Evolutionary conservation across 306 rosid genomes (phyloP).

Genomic region (Gastrolobium bilobum): DNA sequence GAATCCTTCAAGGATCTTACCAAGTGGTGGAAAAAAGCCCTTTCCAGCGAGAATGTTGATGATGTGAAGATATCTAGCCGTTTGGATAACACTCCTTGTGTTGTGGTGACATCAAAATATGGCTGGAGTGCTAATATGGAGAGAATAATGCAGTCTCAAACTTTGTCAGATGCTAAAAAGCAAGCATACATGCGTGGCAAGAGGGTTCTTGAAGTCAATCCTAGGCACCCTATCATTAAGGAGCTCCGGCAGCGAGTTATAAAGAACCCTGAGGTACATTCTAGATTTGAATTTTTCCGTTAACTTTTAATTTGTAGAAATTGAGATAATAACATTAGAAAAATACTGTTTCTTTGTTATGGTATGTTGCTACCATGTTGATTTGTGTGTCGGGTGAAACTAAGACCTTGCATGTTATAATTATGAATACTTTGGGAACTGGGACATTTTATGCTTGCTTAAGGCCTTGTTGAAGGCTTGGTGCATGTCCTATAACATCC

Average conservation of each 20-base stretch:
- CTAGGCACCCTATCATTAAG: conserved; percentile 97
- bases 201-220: conserved; percentile 99
- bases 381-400: too few relatives aligned
- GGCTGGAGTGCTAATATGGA: conserved; percentile 99
- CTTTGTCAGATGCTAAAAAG: conserved; percentile 89
- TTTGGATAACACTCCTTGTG: conserved; percentile 97
- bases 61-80: conserved; percentile 95
- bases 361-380: too few relatives aligned
- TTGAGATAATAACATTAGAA: too few relatives aligned
- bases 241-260: conserved; percentile 93
- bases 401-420: not conserved
- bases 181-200: conserved; percentile 99
- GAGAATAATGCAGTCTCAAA: conserved; percentile 96
- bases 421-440: not conserved
- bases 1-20: conserved; percentile 98
- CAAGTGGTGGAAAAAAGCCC: conserved; percentile 96
- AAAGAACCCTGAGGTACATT: conserved; percentile 81
- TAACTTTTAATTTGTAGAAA: too few relatives aligned
- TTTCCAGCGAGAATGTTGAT: conserved; percentile 85
- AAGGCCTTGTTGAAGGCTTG: not conserved
- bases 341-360: too few relatives aligned
- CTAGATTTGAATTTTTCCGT: conserved; percentile 18
- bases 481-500: not conserved
- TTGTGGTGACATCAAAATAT: conserved; percentile 94
- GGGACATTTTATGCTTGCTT: not conserved